A percentile compares a stretch with the other conserved stretches of the same genome.
Evolutionary conservation across 2,329 filamentous ascomycete genomes (phyloP).

Genomic region (Plenodomus tracheiphilus): DNA sequence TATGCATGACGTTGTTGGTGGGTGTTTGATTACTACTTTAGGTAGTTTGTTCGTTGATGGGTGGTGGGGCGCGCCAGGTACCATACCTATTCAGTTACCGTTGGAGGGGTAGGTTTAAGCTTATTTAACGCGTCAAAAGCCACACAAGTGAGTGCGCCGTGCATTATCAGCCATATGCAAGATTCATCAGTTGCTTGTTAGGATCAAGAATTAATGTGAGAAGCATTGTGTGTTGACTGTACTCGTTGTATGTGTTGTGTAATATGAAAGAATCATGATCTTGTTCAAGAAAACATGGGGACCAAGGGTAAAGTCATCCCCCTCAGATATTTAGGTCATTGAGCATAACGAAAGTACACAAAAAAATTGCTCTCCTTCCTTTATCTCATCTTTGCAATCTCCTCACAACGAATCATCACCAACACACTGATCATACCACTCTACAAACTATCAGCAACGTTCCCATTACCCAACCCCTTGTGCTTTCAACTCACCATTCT

Average conservation of each 20-base stretch:
- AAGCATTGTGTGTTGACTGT: neutral
- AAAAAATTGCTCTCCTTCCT: neutral
- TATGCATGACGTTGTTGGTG: conserved; percentile 15
- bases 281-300: too few species aligned
- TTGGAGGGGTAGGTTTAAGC: neutral
- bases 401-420: too few species aligned
- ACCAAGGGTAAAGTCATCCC: too few species aligned
- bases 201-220: neutral
- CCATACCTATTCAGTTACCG: neutral
- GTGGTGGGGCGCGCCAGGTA: conserved; percentile 24
- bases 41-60: too few species aligned
- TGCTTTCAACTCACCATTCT: conserved; percentile 29
- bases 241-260: too few species aligned
- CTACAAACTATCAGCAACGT: conserved; percentile 14
- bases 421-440: conserved; percentile 36
- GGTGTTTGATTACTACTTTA: conserved; percentile 3
- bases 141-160: conserved; percentile 3
- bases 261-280: too few species aligned
- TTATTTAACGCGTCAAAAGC: neutral
- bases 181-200: too few species aligned
- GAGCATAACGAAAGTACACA: too few species aligned
- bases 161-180: too few species aligned
- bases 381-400: too few species aligned
- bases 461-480: too few species aligned
- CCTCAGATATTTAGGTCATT: too few species aligned